These are phyloP conservation scores for Gracilaria gracilis DNA, from an alignment of 23 red algal genomes.

Conservation along the genomic window DNA sequence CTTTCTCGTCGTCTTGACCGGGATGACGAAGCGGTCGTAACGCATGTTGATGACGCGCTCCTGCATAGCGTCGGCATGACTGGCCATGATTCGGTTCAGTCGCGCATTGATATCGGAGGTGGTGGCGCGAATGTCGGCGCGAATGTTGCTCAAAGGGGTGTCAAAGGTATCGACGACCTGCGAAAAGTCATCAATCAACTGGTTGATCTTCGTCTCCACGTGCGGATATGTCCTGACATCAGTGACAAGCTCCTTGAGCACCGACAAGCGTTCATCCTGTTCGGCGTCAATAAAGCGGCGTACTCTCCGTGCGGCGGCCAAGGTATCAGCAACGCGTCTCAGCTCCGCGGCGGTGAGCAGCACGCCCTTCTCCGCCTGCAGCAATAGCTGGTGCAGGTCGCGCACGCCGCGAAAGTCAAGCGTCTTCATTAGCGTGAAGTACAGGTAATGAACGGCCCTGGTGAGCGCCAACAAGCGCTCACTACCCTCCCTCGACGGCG, in stretches of 20 bases:
- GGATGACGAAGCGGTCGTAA: slow-evolving; percentile 93
- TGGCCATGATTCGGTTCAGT: slow-evolving; percentile 62
- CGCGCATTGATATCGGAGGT: neutral
- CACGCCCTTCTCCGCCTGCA: slow-evolving; percentile 40
- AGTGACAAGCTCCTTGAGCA: slow-evolving; percentile 38
- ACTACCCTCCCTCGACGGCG: slow-evolving; percentile 7
- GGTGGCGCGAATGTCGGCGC: slow-evolving; percentile 36
- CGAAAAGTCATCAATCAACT: slow-evolving; percentile 73
- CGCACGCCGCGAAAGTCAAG: slow-evolving; percentile 50
- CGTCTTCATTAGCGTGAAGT: slow-evolving; percentile 42
- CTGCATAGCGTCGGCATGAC: slow-evolving; percentile 76
- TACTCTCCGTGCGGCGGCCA: slow-evolving; percentile 47
- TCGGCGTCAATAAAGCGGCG: slow-evolving; percentile 56
- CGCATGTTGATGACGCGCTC: slow-evolving; percentile 74
- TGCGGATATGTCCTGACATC: slow-evolving; percentile 50
- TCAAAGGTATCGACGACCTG: slow-evolving; percentile 68
- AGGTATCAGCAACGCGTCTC: slow-evolving; percentile 60
- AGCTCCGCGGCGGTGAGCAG: slow-evolving; percentile 72
- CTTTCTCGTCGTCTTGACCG: slow-evolving; percentile 85
- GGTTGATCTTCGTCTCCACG: slow-evolving; percentile 50
- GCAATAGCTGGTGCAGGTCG: slow-evolving; percentile 15
- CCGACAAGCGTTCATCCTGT: slow-evolving; percentile 11
- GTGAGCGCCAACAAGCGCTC: slow-evolving; percentile 70
- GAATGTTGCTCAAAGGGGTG: slow-evolving; percentile 54
- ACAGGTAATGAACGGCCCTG: slow-evolving; percentile 45